Base-by-base conservation (phyloP, 1,284 basidiomycete species). In the Mycena citricolor region DNA sequence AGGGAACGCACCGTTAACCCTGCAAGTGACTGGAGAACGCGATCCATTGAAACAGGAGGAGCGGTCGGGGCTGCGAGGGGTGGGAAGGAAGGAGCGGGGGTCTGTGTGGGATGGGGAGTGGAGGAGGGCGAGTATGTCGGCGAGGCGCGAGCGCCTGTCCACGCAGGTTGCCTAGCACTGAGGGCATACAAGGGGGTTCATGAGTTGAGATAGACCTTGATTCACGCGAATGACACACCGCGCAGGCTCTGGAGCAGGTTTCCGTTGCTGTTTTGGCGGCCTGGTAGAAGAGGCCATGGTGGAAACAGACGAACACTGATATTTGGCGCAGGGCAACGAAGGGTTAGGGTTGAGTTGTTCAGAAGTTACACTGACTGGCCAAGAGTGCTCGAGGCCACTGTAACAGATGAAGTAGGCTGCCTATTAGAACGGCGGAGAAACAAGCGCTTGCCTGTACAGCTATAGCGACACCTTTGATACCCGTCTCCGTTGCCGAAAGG, bases 111-210 rank as follows among this genome's bases (percentile, higher is more conserved):
- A 29, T 76, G 69, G 43, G 79, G 75, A 42, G 73, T 69, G 55
- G 65, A 67, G 25, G 72, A 63, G 5, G 82, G 75, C 46, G 81
- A 78, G 64, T 78, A 86, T 4, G 82, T 81, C 10, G 82, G 79
- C 30, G 83, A 83, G 42, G 77, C 70, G 46, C 84, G 78, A 47
- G 80, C 65, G 52, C 75, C 76, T 51, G 73, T 62, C 84, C 84
- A 86, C 16, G 83, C 81, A 49, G 70, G 62, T 37, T 71, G 54
- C 59, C 82, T 81, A n/a, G n/a, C n/a, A 51, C 81, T 83, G 57
- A 51, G 47, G 48, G 40, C 38, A 32, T 35, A 42, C 14, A 11
- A 21, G 31, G 19, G 24, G 24, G 39, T 11, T 24, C 19, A 35
- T 33, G 37, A 36, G 24, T 39, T 22, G 23, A 33, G 10, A 44